A percentile compares a stretch with the other conserved stretches of the same genome.
These are phyloP conservation scores for Penicillium rolfsii DNA, from an alignment of 2,329 filamentous ascomycete species.

Conservation along the genomic window DNA sequence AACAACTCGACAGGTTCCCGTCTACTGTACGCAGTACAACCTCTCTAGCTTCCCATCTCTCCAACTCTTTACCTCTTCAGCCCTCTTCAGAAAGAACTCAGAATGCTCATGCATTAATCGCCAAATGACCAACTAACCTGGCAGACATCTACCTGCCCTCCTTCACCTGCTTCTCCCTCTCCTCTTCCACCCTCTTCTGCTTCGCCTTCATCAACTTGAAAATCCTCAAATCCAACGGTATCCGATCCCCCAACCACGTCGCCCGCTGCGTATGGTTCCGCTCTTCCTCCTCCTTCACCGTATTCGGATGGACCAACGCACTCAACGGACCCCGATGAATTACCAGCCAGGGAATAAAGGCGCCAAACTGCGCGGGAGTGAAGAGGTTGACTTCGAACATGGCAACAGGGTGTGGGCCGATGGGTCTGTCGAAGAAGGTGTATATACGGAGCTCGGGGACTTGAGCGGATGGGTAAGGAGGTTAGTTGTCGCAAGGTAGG, in stretches of 20 bases:
- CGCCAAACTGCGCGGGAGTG: slow-evolving; percentile 83
- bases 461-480: slow-evolving; percentile 38
- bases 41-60: too few relatives aligned
- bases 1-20: not conserved
- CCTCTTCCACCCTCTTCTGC: slow-evolving; percentile 26
- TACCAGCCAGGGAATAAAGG: slow-evolving; percentile 82
- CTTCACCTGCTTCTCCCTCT: not conserved
- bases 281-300: slow-evolving; percentile 55
- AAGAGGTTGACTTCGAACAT: slow-evolving; percentile 96
- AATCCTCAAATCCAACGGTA: slow-evolving; percentile 47
- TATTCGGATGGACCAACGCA: slow-evolving; percentile 82
- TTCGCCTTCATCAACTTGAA: slow-evolving; percentile 39
- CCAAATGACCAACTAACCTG: not conserved
- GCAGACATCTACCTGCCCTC: not conserved
- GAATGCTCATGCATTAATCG: not conserved
- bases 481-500: not conserved
- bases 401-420: slow-evolving; percentile 79
- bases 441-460: slow-evolving; percentile 87
- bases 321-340: slow-evolving; percentile 80
- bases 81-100: not conserved
- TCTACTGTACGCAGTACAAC: not conserved
- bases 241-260: slow-evolving; percentile 51
- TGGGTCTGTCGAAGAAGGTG: slow-evolving; percentile 71
- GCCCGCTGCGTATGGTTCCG: slow-evolving; percentile 53
- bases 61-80: not conserved